Percentiles rank a stretch among this genome's conserved stretches.
phyloP scores from a whole-genome alignment of 805 yeast genomes.

The Nakazawaea populi region DNA sequence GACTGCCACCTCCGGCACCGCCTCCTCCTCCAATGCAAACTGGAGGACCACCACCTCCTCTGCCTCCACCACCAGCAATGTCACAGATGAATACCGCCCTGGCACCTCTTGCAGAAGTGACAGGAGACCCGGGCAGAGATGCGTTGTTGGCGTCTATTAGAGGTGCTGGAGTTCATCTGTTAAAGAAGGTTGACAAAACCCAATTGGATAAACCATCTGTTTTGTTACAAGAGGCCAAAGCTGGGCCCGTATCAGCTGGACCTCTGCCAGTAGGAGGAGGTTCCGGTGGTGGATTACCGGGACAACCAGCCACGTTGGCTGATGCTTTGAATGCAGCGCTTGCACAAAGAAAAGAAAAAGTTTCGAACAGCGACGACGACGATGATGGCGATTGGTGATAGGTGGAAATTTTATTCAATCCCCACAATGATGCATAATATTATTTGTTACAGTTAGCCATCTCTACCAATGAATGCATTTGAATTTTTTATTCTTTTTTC shows the following conservation, averaged over 20 bases:
- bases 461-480: no score
- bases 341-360: slow-evolving; percentile 75
- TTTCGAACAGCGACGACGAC: slow-evolving; percentile 75
- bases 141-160: slow-evolving; percentile 85
- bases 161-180: slow-evolving; percentile 63
- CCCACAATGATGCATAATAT: background rate
- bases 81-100: slow-evolving; percentile 26
- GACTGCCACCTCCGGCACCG: slow-evolving; percentile 25
- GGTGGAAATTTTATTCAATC: background rate
- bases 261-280: slow-evolving; percentile 16
- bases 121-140: slow-evolving; percentile 59
- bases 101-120: slow-evolving; percentile 23
- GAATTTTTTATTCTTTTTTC: background rate
- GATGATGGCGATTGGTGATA: slow-evolving; percentile 69
- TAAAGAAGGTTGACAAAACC: slow-evolving; percentile 76
- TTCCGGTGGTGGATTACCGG: slow-evolving; percentile 39
- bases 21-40: slow-evolving; percentile 27
- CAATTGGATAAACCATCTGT: slow-evolving; percentile 78
- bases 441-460: no score
- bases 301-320: slow-evolving; percentile 63
- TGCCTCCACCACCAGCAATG: slow-evolving; percentile 43
- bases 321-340: slow-evolving; percentile 88
- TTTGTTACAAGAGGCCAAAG: slow-evolving; percentile 63
- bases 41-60: slow-evolving; percentile 31
- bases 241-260: slow-evolving; percentile 40